Evolutionary conservation across 2,329 filamentous ascomycete species (phyloP).

Genomic region (Cladophialophora bantiana): DNA sequence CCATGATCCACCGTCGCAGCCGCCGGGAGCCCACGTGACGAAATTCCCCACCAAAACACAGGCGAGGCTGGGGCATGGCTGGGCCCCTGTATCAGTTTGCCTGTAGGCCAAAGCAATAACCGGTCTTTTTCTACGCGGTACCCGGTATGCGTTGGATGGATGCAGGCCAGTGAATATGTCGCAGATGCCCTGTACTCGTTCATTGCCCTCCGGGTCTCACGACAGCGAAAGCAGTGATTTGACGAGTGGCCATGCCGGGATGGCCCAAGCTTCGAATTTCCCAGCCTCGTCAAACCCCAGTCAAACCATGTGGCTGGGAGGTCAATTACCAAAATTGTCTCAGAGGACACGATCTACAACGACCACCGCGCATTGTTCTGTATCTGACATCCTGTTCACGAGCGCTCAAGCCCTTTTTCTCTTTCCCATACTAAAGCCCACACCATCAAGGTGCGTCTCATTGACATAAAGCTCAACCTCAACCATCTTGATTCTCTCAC

Average conservation of each 20-base stretch:
- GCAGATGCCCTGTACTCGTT: background rate
- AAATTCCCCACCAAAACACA: background rate
- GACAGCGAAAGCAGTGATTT: background rate
- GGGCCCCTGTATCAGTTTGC: background rate
- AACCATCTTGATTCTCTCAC: background rate
- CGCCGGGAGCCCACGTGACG: background rate
- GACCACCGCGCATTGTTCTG: background rate
- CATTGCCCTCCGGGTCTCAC: background rate
- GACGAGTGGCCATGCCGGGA: background rate
- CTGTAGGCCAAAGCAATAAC: background rate
- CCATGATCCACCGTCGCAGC: background rate
- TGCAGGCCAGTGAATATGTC: background rate
- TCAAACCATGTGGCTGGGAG: conserved; percentile 14
- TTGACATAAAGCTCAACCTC: background rate
- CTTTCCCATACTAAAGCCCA: background rate
- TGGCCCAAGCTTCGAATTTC: conserved; percentile 12
- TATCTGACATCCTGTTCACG: background rate
- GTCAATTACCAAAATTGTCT: conserved; percentile 11
- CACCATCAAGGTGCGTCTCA: conserved; percentile 1
- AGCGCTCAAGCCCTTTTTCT: background rate
- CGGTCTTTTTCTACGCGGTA: background rate
- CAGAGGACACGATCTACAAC: conserved; percentile 5
- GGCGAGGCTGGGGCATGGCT: background rate
- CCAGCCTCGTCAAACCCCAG: conserved; percentile 18
- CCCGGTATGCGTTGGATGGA: background rate